A percentile compares a stretch with the other conserved stretches of the same genome.
Evolutionary conservation across 495 filamentous ascomycete species (phyloP).

Genomic region (Penicillium waksmanii): DNA sequence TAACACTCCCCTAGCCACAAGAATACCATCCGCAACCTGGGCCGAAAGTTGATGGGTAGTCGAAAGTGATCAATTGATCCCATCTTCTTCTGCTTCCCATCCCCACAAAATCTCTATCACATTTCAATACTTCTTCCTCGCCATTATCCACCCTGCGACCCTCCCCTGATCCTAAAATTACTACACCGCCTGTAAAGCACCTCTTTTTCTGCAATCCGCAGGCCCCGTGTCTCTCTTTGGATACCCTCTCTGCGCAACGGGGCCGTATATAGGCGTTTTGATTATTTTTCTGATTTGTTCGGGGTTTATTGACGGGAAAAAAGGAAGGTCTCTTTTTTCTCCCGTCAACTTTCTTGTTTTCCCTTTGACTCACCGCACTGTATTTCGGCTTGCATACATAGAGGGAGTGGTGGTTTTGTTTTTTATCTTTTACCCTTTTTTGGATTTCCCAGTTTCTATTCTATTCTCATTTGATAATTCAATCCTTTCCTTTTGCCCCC

Average conservation of each 20-base stretch:
- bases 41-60: conserved; percentile 44
- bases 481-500: neutral
- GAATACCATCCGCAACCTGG: conserved; percentile 45
- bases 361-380: neutral
- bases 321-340: neutral
- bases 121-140: conserved; percentile 3
- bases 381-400: conserved; percentile 14
- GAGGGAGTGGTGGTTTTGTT: conserved; percentile 20
- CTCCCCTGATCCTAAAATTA: conserved; percentile 5
- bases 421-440: neutral
- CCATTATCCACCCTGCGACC: conserved; percentile 10
- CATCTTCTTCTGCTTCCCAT: neutral
- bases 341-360: neutral
- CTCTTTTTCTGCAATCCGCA: conserved; percentile 4
- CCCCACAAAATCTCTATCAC: neutral
- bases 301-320: conserved; percentile 8
- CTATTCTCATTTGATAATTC: conserved; percentile 1
- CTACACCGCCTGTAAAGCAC: conserved; percentile 13
- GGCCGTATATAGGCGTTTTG: conserved; percentile 36
- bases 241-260: conserved; percentile 37
- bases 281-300: conserved; percentile 5
- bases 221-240: conserved; percentile 26
- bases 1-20: conserved; percentile 29
- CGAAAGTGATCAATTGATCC: conserved; percentile 20
- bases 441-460: neutral